Conservation (phyloP, 345 rosid genomes). For the Stellera chamaejasme region DNA sequence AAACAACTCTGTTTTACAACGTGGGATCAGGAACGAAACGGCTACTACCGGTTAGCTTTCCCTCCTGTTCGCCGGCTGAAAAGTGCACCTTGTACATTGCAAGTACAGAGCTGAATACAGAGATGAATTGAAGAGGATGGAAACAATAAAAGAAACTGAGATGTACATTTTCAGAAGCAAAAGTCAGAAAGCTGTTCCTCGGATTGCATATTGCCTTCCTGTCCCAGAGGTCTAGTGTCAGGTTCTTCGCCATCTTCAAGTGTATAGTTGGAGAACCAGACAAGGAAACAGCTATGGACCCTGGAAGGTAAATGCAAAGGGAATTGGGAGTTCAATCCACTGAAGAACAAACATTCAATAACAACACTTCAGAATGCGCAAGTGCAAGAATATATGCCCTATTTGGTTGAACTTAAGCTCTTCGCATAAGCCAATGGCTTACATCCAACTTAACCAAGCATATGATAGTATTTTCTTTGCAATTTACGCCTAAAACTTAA, state of each 20-base stretch:
- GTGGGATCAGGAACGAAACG: constrained; percentile 15
- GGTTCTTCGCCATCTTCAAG: constrained; percentile 8
- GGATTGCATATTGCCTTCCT: constrained; percentile 6
- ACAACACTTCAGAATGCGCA: too few relatives aligned
- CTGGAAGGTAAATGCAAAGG: constrained; percentile 20
- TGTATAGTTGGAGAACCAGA: constrained; percentile 3
- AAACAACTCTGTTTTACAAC: constrained; percentile 18
- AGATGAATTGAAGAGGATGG: constrained; percentile 11
- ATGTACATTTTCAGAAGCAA: constrained; percentile 28
- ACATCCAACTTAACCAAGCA: too few relatives aligned
- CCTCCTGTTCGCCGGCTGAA: constrained; percentile 23
- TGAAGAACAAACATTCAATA: neutral
- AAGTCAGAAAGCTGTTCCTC: constrained; percentile 16
- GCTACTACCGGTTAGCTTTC: constrained; percentile 5
- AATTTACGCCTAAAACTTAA: too few relatives aligned
- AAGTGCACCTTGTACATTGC: constrained; percentile 25
- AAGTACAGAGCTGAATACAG: constrained; percentile 15
- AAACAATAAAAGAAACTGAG: neutral
- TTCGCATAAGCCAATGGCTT: too few relatives aligned
- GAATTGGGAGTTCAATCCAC: constrained; percentile 1
- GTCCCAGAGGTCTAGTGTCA: constrained; percentile 4
- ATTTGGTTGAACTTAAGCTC: too few relatives aligned
- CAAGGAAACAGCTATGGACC: constrained; percentile 2
- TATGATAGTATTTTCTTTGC: too few relatives aligned
- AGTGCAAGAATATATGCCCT: too few relatives aligned